Evolutionary conservation across 371 early-diverging fungal species (phyloP), one percentile per base, ranked within the genome.

Genomic region (Capillidium heterosporum): DNA sequence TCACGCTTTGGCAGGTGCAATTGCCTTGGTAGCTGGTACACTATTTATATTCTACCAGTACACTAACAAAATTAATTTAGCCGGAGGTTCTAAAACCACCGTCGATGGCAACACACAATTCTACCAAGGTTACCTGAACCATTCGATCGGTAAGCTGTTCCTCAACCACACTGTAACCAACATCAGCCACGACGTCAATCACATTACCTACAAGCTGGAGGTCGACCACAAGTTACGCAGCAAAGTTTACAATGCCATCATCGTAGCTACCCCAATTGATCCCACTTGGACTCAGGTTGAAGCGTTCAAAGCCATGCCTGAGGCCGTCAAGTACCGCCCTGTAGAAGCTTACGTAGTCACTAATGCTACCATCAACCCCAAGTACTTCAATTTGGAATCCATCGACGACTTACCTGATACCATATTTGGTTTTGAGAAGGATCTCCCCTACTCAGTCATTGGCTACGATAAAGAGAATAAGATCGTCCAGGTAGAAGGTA

Each of bases 31-130:
- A 15, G 43, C 35, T 15, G 53, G 53, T 53, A 53, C 5, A 11
- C 24, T 15, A n/a, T 23, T 27, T 19, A n/a, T 7, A 19, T 7
- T 17, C n/a, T 7, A 19, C 13, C 7, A 19, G 46, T 44, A 44
- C 7, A n/a, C 19, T 32, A n/a, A 19, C 8, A 7, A 35, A 7
- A 7, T n/a, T 10, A 7, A 7, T 10, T 63, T 74, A 58, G 75
- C 71, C 10, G 69, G 68, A 48, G 75, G 75, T 32, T 69, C 70
- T 44, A 72, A 72, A 61, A 72, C 75, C 39, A 67, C 68, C 10
- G 71, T 74, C 23, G 70, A 71, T 67, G 75, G 75, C 70, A 68
- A 59, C 27, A 24, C 40, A 17, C 42, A 24, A 21, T 7, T 58
- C 43, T n/a, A 47, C 39, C 51, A 42, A 23, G 17, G 35, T 23